phyloP scores from a whole-genome alignment of 2,329 filamentous ascomycete species.

The Lachnellula arida region DNA sequence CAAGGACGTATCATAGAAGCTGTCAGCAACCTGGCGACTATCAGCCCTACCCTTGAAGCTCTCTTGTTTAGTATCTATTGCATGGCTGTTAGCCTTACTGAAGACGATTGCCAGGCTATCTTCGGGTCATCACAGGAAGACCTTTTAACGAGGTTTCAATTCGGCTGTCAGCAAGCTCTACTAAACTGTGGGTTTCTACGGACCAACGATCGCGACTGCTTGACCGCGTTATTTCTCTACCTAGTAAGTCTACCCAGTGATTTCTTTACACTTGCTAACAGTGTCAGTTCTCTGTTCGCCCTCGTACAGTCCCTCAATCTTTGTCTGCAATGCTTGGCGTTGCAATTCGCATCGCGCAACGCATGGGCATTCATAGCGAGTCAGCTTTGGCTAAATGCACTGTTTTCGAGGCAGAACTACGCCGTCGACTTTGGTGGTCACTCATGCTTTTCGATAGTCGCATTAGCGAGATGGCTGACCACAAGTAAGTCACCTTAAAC shows the following conservation, averaged over 20 bases:
- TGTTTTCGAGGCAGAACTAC: conserved; percentile 63
- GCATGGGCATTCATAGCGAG: conserved; percentile 65
- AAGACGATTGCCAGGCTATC: conserved; percentile 45
- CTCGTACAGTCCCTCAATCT: conserved; percentile 51
- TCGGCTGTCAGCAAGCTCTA: conserved; percentile 43
- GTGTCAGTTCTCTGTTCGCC: conserved; percentile 23
- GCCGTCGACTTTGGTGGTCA: conserved; percentile 71
- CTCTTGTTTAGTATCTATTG: conserved; percentile 63
- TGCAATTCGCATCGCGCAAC: conserved; percentile 61
- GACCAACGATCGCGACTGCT: conserved; percentile 38
- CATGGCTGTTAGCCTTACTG: conserved; percentile 52
- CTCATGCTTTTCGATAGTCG: conserved; percentile 65
- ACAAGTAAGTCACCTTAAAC: no score
- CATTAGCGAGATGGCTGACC: conserved; percentile 59
- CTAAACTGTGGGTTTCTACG: conserved; percentile 39
- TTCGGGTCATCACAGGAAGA: conserved; percentile 36
- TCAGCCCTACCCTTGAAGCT: conserved; percentile 56
- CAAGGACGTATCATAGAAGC: conserved; percentile 63
- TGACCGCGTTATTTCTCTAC: conserved; percentile 51
- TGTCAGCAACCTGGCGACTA: conserved; percentile 47
- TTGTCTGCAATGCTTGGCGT: conserved; percentile 60
- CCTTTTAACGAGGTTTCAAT: conserved; percentile 39
- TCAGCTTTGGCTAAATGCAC: conserved; percentile 40
- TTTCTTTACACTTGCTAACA: conserved; percentile 11
- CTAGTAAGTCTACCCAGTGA: conserved; percentile 37